Evolutionary conservation across 2,329 filamentous ascomycete species (phyloP).

Genomic region (Sarocladium kiliense): DNA sequence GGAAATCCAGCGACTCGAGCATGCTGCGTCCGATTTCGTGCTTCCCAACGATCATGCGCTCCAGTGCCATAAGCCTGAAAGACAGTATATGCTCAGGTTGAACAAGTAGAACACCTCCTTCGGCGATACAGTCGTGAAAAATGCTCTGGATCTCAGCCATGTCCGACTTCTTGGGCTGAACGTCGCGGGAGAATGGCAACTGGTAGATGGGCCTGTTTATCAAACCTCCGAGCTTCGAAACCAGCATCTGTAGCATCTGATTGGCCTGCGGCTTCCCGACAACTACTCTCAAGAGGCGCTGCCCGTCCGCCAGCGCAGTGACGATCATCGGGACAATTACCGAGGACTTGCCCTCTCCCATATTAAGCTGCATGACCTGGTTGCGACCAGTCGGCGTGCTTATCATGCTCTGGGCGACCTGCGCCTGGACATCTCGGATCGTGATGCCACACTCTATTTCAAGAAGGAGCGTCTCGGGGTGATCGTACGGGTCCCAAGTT

Average conservation of each 20-base stretch:
- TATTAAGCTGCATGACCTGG: slow-evolving; percentile 61
- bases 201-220: slow-evolving; percentile 9
- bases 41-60: too few species aligned
- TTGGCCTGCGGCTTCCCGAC: slow-evolving; percentile 52
- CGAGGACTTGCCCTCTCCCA: slow-evolving; percentile 51
- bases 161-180: not conserved
- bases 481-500: slow-evolving; percentile 49
- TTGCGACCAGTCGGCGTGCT: slow-evolving; percentile 45
- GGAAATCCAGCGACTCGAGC: too few species aligned
- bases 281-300: slow-evolving; percentile 44
- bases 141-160: too few species aligned
- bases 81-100: slow-evolving; percentile 62
- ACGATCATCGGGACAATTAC: slow-evolving; percentile 50
- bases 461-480: slow-evolving; percentile 60
- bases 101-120: slow-evolving; percentile 53
- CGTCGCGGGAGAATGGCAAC: slow-evolving; percentile 4
- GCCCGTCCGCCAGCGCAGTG: slow-evolving; percentile 37
- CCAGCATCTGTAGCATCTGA: slow-evolving; percentile 53
- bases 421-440: slow-evolving; percentile 56
- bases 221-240: slow-evolving; percentile 30
- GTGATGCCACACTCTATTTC: slow-evolving; percentile 62
- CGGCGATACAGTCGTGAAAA: too few species aligned
- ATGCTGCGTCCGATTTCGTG: too few species aligned
- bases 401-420: slow-evolving; percentile 58
- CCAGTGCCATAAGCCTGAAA: slow-evolving; percentile 56